Percentiles rank a stretch among this genome's conserved stretches.
Conservation (phyloP, 148 eudicot genomes). For the Diospyros lotus region DNA sequence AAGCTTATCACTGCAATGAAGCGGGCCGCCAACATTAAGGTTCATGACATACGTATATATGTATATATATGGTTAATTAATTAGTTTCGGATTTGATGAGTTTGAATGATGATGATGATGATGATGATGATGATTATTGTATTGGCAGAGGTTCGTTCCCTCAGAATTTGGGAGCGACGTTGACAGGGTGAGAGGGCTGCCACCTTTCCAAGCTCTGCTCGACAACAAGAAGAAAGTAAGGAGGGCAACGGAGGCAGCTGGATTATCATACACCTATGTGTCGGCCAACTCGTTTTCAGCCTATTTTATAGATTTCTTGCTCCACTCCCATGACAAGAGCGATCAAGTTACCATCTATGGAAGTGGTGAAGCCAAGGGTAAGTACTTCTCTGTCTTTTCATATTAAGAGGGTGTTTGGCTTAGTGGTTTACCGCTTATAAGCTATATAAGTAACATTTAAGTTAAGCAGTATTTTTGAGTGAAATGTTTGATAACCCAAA, state of each 20-base stretch:
- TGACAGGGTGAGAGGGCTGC: conserved; percentile 8
- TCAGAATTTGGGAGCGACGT: conserved; percentile 19
- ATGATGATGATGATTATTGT: too few species aligned
- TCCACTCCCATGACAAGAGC: not conserved
- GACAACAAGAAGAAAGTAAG: conserved; percentile 18
- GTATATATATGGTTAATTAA: not conserved
- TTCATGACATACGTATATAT: not conserved
- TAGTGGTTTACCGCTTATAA: too few species aligned
- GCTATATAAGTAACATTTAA: too few species aligned
- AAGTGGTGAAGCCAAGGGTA: conserved; percentile 17
- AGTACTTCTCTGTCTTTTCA: too few species aligned
- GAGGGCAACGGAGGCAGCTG: conserved; percentile 13
- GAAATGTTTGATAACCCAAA: too few species aligned
- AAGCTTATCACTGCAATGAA: conserved; percentile 13
- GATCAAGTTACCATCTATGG: conserved; percentile 12
- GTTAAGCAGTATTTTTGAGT: too few species aligned
- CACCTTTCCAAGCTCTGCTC: conserved; percentile 15
- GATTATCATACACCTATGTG: conserved; percentile 10
- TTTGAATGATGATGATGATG: too few species aligned
- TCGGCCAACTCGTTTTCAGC: conserved; percentile 9
- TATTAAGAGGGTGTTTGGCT: too few species aligned
- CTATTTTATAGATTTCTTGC: conserved; percentile 10
- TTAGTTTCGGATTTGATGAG: too few species aligned
- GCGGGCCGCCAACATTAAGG: conserved; percentile 13
- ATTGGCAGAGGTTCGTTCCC: conserved; percentile 18